Conservation (phyloP, 1,284 basidiomycete genomes). For the Porphyrellus sp. region DNA sequence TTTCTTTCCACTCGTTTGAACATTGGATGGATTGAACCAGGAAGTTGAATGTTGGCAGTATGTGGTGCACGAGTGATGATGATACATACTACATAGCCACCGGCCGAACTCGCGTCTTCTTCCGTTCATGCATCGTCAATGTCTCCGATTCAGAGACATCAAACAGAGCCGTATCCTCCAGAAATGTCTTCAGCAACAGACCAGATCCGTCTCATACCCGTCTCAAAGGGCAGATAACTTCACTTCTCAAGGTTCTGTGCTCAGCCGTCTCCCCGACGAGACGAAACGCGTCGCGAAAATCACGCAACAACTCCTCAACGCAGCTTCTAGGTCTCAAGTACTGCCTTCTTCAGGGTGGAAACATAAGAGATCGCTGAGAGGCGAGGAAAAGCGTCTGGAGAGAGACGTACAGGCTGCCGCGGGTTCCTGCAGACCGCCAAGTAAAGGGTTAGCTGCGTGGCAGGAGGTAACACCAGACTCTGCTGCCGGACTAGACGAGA, state of each 20-base stretch:
- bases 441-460: conserved; percentile 24
- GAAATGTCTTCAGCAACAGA: conserved; percentile 7
- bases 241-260: background rate
- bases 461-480: conserved; percentile 15
- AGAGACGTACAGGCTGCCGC: conserved; percentile 13
- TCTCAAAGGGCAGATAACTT: conserved; percentile 1
- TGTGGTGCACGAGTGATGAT: background rate
- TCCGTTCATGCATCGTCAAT: conserved; percentile 29
- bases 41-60: no score
- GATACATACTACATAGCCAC: conserved; percentile 27
- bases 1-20: conserved; percentile 82
- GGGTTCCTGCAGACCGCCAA: conserved; percentile 11
- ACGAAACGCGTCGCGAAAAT: conserved; percentile 19
- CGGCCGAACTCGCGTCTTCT: conserved; percentile 13
- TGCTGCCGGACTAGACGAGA: conserved; percentile 13
- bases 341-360: conserved; percentile 30
- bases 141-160: conserved; percentile 20
- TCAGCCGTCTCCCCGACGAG: conserved; percentile 7
- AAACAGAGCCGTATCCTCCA: conserved; percentile 12
- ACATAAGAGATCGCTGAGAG: conserved; percentile 30
- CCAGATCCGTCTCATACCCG: background rate
- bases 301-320: conserved; percentile 31
- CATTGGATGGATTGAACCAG: conserved; percentile 45
- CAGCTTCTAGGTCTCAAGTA: conserved; percentile 25
- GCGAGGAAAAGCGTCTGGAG: conserved; percentile 34